A percentile compares a stretch with the other conserved stretches of the same genome.
These are phyloP conservation scores for Cynara cardunculus DNA, from an alignment of 129 eudicot species.

Conservation along the genomic window DNA sequence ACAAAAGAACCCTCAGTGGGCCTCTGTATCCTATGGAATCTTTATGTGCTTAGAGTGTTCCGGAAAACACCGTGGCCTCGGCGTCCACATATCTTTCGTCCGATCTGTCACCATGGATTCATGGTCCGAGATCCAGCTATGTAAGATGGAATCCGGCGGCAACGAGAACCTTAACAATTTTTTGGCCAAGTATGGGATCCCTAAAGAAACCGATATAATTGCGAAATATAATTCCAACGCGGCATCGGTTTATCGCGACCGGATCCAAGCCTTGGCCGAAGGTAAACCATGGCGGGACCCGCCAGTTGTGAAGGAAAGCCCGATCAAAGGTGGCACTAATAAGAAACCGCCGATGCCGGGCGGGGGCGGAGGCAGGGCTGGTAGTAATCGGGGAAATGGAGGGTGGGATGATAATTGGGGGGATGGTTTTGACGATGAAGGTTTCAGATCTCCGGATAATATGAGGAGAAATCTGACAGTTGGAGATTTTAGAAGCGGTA, in stretches of 20 bases:
- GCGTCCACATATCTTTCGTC: slow-evolving; percentile 87
- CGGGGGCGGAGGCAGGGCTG: slow-evolving; percentile 30
- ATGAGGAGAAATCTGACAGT: slow-evolving; percentile 72
- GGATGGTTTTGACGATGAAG: slow-evolving; percentile 36
- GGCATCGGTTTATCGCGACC: slow-evolving; percentile 70
- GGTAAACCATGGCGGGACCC: slow-evolving; percentile 77
- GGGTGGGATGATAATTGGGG: slow-evolving; percentile 69
- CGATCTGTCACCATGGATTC: slow-evolving; percentile 97
- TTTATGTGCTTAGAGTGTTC: slow-evolving; percentile 93
- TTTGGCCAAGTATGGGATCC: slow-evolving; percentile 47
- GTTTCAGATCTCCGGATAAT: slow-evolving; percentile 14
- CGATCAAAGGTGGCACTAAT: background rate
- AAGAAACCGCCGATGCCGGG: slow-evolving; percentile 47
- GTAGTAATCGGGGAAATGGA: slow-evolving; percentile 19
- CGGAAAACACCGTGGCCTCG: slow-evolving; percentile 94
- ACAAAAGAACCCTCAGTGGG: slow-evolving; percentile 96
- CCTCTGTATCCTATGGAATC: slow-evolving; percentile 78
- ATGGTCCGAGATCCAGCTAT: slow-evolving; percentile 90
- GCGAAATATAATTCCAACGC: slow-evolving; percentile 65
- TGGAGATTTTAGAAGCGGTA: slow-evolving; percentile 68
- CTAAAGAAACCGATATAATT: slow-evolving; percentile 65
- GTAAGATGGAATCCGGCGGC: slow-evolving; percentile 83
- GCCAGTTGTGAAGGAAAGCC: slow-evolving; percentile 48
- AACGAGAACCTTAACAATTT: slow-evolving; percentile 57
- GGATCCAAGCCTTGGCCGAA: slow-evolving; percentile 64